Conservation (phyloP, 2,329 filamentous ascomycete genomes). For the Monascus ruber region DNA sequence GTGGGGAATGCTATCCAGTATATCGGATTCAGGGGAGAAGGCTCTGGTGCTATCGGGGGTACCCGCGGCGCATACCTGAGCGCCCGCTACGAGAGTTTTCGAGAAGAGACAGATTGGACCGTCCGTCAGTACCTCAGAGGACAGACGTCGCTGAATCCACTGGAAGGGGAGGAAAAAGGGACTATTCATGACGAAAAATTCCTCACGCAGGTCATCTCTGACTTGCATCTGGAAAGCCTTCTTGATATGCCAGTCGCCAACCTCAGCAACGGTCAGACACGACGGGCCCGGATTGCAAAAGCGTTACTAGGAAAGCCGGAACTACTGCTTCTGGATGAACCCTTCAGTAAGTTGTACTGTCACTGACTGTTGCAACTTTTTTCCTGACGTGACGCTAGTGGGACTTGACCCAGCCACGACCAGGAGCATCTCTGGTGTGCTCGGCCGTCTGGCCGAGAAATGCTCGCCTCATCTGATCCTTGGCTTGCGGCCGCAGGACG, state of each 20-base stretch:
- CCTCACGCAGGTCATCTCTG: constrained; percentile 52
- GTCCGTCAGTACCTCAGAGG: constrained; percentile 70
- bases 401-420: constrained; percentile 81
- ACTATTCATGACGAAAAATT: constrained; percentile 39
- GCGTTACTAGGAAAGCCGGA: constrained; percentile 70
- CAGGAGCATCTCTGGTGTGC: constrained; percentile 56
- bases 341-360: constrained; percentile 53
- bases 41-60: constrained; percentile 37
- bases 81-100: constrained; percentile 76
- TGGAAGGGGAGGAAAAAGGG: constrained; percentile 43
- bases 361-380: constrained; percentile 1
- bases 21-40: constrained; percentile 77
- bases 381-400: constrained; percentile 38
- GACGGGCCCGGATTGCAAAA: constrained; percentile 76
- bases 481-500: constrained; percentile 72
- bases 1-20: constrained; percentile 66
- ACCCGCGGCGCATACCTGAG: constrained; percentile 68
- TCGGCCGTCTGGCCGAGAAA: constrained; percentile 55
- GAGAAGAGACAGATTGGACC: constrained; percentile 80
- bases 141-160: constrained; percentile 70
- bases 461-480: constrained; percentile 63
- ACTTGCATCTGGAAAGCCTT: constrained; percentile 58
- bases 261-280: constrained; percentile 85
- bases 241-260: constrained; percentile 76
- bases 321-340: constrained; percentile 77